A percentile compares a stretch with the other conserved stretches of the same genome.
phyloP scores from a whole-genome alignment of 257 asterid genomes.

The Craterostigma plantagineum region DNA sequence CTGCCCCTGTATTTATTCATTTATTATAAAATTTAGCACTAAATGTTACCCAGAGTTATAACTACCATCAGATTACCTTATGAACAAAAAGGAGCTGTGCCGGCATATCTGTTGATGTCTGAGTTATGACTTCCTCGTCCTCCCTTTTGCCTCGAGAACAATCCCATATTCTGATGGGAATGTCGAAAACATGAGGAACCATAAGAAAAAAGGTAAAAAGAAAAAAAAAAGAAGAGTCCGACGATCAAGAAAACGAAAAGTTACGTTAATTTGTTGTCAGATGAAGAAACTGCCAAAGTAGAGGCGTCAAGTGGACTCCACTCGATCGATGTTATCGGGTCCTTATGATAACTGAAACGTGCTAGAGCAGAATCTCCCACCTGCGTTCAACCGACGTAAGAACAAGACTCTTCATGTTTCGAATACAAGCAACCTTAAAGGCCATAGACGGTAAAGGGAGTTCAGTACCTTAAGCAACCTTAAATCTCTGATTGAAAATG shows the following conservation, averaged over 20 bases:
- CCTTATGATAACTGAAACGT: conserved; percentile 70
- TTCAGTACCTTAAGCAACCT: conserved; percentile 57
- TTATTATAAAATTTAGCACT: too few relatives aligned
- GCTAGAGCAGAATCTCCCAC: conserved; percentile 67
- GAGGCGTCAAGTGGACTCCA: conserved; percentile 97
- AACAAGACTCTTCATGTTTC: too few relatives aligned
- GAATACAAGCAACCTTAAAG: too few relatives aligned
- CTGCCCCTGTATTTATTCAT: too few relatives aligned
- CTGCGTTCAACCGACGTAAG: too few relatives aligned
- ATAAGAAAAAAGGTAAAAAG: too few relatives aligned
- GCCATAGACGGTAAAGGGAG: too few relatives aligned
- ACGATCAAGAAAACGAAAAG: conserved; percentile 1
- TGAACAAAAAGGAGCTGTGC: conserved; percentile 92
- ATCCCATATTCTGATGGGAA: conserved; percentile 13
- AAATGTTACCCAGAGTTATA: neutral
- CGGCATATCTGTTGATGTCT: conserved; percentile 66
- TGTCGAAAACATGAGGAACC: too few relatives aligned
- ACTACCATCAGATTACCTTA: conserved; percentile 32
- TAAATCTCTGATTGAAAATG: conserved; percentile 77
- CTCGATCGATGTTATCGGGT: conserved; percentile 89
- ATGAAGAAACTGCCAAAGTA: conserved; percentile 73
- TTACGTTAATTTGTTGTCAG: conserved; percentile 83
- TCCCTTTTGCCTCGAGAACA: conserved; percentile 79
- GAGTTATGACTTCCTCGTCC: conserved; percentile 94
- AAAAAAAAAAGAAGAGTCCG: too few relatives aligned